Percentiles rank a stretch among this genome's conserved stretches.
phyloP scores from a whole-genome alignment of 2,329 filamentous ascomycete genomes.

The Keithomyces neogunnii region DNA sequence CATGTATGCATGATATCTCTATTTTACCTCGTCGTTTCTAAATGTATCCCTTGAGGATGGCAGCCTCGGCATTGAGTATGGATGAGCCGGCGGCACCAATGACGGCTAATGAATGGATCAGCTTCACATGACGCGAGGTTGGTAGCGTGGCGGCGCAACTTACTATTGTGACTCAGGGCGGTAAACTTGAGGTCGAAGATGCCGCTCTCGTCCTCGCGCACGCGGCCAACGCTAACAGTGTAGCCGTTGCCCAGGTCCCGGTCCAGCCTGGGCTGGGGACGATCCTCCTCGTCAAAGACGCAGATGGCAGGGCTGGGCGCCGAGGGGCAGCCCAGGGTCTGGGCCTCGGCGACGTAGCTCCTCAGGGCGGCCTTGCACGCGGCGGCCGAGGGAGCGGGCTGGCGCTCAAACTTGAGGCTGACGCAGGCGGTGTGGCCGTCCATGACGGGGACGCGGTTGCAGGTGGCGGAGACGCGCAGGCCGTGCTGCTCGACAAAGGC shows the following conservation, averaged over 20 bases:
- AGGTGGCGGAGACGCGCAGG: slow-evolving; percentile 75
- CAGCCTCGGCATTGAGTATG: slow-evolving; percentile 89
- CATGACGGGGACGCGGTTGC: slow-evolving; percentile 89
- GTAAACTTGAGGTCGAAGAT: slow-evolving; percentile 96
- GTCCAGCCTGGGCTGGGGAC: slow-evolving; percentile 87
- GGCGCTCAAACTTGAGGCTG: slow-evolving; percentile 70
- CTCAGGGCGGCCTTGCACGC: slow-evolving; percentile 72
- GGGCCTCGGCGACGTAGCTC: slow-evolving; percentile 73
- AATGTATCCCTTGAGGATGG: slow-evolving; percentile 79
- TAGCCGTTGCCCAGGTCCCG: slow-evolving; percentile 80
- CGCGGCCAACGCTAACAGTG: slow-evolving; percentile 80
- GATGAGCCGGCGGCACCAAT: slow-evolving; percentile 95
- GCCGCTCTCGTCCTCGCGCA: slow-evolving; percentile 76
- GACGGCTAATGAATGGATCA: slow-evolving; percentile 47
- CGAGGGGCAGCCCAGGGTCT: slow-evolving; percentile 76
- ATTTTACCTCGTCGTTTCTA: background rate
- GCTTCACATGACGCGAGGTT: background rate
- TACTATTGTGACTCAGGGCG: slow-evolving; percentile 73
- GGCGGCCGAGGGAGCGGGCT: slow-evolving; percentile 65
- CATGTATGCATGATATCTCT: no score
- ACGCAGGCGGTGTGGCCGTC: slow-evolving; percentile 96
- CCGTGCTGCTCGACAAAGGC: slow-evolving; percentile 67
- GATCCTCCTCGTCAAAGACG: slow-evolving; percentile 82
- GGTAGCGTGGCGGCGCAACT: slow-evolving; percentile 18
- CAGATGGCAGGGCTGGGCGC: slow-evolving; percentile 75